Percentiles rank a stretch among this genome's conserved stretches.
phyloP scores from a whole-genome alignment of 2,329 filamentous ascomycete genomes.

The Lasiodiplodia sp. region DNA sequence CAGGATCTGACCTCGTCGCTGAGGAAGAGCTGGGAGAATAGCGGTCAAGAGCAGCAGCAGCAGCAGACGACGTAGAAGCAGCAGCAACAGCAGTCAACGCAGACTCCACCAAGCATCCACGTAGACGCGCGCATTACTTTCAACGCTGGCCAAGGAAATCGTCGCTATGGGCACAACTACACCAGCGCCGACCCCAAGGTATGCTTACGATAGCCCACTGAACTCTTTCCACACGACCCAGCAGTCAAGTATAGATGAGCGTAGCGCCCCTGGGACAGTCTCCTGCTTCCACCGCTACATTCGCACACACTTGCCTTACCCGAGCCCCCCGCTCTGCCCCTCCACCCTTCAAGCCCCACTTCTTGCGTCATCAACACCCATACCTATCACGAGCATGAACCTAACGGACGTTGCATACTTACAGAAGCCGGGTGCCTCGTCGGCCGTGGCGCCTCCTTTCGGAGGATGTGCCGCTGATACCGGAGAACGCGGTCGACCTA shows the following conservation, averaged over 20 bases:
- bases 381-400: constrained; percentile 1
- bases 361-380: constrained; percentile 20
- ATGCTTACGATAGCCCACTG: not conserved
- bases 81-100: not conserved
- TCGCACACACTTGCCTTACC: not conserved
- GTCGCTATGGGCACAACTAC: constrained; percentile 7
- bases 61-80: not conserved
- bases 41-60: constrained; percentile 9
- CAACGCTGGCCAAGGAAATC: not conserved
- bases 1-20: constrained; percentile 6
- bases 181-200: constrained; percentile 11
- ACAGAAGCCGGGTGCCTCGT: constrained; percentile 24
- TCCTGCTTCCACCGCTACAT: no score
- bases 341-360: constrained; percentile 16
- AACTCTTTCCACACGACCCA: not conserved
- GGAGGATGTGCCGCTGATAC: constrained; percentile 27
- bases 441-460: constrained; percentile 27
- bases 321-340: not conserved
- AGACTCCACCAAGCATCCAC: not conserved
- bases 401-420: constrained; percentile 28
- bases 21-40: constrained; percentile 17
- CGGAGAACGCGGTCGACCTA: constrained; percentile 27
- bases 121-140: not conserved
- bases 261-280: not conserved
- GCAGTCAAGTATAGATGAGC: not conserved